Conservation (phyloP, 768 basidiomycete species). For the Pulveroboletus ravenelii region DNA sequence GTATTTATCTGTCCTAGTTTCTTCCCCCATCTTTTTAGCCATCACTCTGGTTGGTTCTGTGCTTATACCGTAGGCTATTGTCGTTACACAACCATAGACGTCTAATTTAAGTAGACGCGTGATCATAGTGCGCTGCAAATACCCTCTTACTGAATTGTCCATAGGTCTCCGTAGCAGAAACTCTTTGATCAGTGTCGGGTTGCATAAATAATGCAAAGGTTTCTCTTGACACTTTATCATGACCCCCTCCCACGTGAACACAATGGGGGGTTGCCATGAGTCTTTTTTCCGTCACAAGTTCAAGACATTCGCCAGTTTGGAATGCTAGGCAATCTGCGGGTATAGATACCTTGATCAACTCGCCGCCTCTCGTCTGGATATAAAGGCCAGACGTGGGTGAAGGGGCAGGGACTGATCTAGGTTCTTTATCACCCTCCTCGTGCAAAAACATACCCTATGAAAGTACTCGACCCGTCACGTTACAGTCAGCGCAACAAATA, state of each 20-base stretch:
- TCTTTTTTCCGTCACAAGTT: constrained; percentile 76
- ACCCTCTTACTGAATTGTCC: constrained; percentile 87
- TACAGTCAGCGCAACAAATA: not conserved
- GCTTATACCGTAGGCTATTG: constrained; percentile 4
- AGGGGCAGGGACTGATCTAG: constrained; percentile 56
- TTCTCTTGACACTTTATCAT: constrained; percentile 64
- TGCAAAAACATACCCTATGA: constrained; percentile 79
- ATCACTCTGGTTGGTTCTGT: not conserved
- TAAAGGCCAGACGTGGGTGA: constrained; percentile 81
- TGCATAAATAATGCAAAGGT: constrained; percentile 91
- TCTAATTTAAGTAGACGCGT: constrained; percentile 18
- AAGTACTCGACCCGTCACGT: constrained; percentile 4
- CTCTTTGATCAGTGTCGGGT: constrained; percentile 73
- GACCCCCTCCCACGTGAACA: constrained; percentile 65
- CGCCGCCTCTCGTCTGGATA: constrained; percentile 79
- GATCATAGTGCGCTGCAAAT: constrained; percentile 50
- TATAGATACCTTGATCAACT: constrained; percentile 79
- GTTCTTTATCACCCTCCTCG: constrained; percentile 37
- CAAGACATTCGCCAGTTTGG: constrained; percentile 94
- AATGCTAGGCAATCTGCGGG: constrained; percentile 85
- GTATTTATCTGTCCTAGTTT: not conserved
- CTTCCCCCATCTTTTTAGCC: not conserved
- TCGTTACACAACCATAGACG: constrained; percentile 6
- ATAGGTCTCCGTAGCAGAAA: constrained; percentile 72
- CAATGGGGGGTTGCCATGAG: constrained; percentile 94